A percentile compares a stretch with the other conserved stretches of the same genome.
Conservation (phyloP, 2,329 filamentous ascomycete genomes). For the Graphilbum fragrans region DNA sequence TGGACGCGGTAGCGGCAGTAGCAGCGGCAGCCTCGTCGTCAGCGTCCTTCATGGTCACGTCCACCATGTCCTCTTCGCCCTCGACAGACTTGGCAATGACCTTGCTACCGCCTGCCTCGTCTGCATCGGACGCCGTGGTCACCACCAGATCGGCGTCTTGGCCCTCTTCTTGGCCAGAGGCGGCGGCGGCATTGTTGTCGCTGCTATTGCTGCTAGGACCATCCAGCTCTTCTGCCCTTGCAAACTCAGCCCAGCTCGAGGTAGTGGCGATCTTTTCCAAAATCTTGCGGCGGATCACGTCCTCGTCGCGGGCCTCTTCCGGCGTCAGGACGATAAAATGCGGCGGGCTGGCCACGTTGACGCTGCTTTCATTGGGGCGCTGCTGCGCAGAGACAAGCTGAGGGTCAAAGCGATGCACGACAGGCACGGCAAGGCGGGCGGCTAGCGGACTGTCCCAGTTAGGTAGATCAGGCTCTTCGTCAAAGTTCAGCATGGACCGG, state of each 20-base stretch:
- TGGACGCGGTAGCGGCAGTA: slow-evolving; percentile 7
- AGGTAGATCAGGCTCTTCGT: slow-evolving; percentile 33
- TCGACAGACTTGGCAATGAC: slow-evolving; percentile 69
- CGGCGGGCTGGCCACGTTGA: slow-evolving; percentile 28
- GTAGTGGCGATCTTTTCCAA: slow-evolving; percentile 64
- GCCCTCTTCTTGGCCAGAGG: too few relatives aligned
- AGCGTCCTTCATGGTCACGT: slow-evolving; percentile 71
- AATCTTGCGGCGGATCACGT: slow-evolving; percentile 68
- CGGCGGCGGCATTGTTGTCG: not conserved
- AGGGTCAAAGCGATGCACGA: slow-evolving; percentile 47
- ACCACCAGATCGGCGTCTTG: slow-evolving; percentile 57
- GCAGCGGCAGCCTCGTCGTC: slow-evolving; percentile 17
- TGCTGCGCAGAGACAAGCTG: slow-evolving; percentile 11
- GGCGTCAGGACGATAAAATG: slow-evolving; percentile 66
- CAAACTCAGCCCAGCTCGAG: slow-evolving; percentile 57
- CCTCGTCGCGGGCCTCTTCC: slow-evolving; percentile 55
- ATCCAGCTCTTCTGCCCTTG: slow-evolving; percentile 36
- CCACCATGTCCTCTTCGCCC: slow-evolving; percentile 82
- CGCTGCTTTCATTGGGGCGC: slow-evolving; percentile 3
- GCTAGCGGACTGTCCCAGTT: slow-evolving; percentile 48
- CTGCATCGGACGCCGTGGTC: slow-evolving; percentile 49
- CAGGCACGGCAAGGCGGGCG: slow-evolving; percentile 57
- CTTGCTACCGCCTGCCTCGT: slow-evolving; percentile 56
- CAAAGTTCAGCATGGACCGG: slow-evolving; percentile 38
- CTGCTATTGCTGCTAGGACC: not conserved